Evolutionary conservation across 495 filamentous ascomycete genomes (phyloP).

Genomic region (Hypomontagnella monticulosa): DNA sequence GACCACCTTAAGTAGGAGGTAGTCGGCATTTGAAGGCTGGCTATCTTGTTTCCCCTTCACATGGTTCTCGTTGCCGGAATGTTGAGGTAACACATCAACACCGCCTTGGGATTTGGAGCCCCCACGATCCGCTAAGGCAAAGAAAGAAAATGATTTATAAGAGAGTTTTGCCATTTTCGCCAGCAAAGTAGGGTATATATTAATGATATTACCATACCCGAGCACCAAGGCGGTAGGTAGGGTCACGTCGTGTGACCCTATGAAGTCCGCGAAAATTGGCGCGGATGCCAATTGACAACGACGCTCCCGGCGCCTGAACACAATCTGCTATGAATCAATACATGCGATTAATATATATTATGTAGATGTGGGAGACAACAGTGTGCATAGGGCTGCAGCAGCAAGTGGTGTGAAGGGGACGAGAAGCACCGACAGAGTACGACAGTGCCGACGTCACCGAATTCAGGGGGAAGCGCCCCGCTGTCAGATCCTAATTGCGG

Average conservation of each 20-base stretch:
- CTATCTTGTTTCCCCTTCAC: slow-evolving; percentile 12
- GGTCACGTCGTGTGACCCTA: slow-evolving; percentile 24
- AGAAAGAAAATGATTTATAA: slow-evolving; percentile 9
- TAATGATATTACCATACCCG: neutral
- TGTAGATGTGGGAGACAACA: neutral
- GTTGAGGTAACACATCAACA: slow-evolving; percentile 1
- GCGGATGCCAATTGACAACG: neutral
- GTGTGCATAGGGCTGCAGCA: neutral
- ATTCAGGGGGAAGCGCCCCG: slow-evolving; percentile 19
- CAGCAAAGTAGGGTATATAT: neutral
- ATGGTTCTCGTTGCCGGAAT: neutral
- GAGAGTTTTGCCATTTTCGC: slow-evolving; percentile 18
- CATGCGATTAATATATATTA: slow-evolving; percentile 1
- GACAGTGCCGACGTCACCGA: slow-evolving; percentile 20
- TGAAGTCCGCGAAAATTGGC: slow-evolving; percentile 4
- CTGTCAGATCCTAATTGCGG: slow-evolving; percentile 16
- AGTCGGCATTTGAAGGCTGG: slow-evolving; percentile 22
- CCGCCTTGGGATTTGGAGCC: neutral
- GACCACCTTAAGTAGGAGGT: slow-evolving; percentile 17
- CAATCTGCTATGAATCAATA: neutral
- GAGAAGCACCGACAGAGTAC: neutral
- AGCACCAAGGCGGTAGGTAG: slow-evolving; percentile 9
- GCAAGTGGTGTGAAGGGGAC: neutral
- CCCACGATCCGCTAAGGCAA: neutral
- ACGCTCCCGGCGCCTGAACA: neutral